Evolutionary conservation across 345 rosid species (phyloP).

Genomic region (Melaleuca alternifolia): DNA sequence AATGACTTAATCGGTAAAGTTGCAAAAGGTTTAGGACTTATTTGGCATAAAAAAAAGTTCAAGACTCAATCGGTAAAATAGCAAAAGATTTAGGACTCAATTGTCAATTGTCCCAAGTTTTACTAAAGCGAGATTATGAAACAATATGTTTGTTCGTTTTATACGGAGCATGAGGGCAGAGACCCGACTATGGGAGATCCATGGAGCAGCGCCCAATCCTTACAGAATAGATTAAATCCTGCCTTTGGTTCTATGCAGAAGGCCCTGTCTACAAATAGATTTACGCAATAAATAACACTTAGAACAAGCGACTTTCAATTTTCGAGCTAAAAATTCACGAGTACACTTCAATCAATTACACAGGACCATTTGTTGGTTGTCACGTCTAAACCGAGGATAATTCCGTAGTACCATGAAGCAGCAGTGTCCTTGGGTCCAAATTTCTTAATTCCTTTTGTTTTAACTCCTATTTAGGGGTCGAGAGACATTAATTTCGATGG

Average conservation of each 20-base stretch:
- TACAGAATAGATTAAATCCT: too few relatives aligned
- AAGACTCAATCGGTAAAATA: too few relatives aligned
- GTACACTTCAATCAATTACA: neutral
- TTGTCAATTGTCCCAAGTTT: too few relatives aligned
- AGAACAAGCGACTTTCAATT: neutral
- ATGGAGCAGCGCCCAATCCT: neutral
- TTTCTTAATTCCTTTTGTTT: neutral
- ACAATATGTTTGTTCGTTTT: too few relatives aligned
- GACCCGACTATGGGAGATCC: neutral
- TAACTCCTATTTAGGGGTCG: neutral
- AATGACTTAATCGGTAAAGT: too few relatives aligned
- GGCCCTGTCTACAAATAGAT: fast-evolving
- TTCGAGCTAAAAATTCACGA: neutral
- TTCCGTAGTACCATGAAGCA: neutral
- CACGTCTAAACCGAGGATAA: neutral
- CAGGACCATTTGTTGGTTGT: neutral
- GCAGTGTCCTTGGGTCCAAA: neutral
- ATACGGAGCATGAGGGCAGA: fast-evolving
- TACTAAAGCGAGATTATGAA: too few relatives aligned
- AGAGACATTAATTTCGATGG: neutral
- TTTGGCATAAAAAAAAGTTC: too few relatives aligned
- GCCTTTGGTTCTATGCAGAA: too few relatives aligned
- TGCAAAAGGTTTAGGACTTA: too few relatives aligned
- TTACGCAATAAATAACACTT: neutral
- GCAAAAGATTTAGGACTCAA: too few relatives aligned